Evolutionary conservation across 805 yeast genomes (phyloP).

Genomic region (Ogataea dorogensis): DNA sequence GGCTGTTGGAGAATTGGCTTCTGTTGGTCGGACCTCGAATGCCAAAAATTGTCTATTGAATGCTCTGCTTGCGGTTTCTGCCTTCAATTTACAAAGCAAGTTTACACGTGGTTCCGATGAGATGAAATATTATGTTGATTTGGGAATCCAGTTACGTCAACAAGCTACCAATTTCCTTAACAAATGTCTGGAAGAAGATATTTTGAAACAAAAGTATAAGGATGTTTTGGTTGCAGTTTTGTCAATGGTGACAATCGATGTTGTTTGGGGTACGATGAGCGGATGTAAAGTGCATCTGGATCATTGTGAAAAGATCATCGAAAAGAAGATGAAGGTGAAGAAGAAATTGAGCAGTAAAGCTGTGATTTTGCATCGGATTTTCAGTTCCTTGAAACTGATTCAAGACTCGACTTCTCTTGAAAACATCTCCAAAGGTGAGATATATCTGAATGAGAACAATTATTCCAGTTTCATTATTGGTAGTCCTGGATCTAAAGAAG

Average conservation of each 20-base stretch:
- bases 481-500: slow-evolving; percentile 25
- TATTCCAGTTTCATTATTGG: slow-evolving; percentile 35
- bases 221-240: slow-evolving; percentile 80
- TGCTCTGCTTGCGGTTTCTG: slow-evolving; percentile 77
- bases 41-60: slow-evolving; percentile 77
- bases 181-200: slow-evolving; percentile 52
- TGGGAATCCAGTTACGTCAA: slow-evolving; percentile 71
- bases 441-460: slow-evolving; percentile 36
- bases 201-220: slow-evolving; percentile 66
- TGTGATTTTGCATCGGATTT: slow-evolving; percentile 70
- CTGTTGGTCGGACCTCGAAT: slow-evolving; percentile 68
- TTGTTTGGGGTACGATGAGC: slow-evolving; percentile 88
- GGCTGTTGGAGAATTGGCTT: slow-evolving; percentile 79
- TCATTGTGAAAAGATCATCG: slow-evolving; percentile 74
- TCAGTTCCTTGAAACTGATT: slow-evolving; percentile 67
- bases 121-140: slow-evolving; percentile 65
- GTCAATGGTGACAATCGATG: slow-evolving; percentile 85
- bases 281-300: slow-evolving; percentile 75
- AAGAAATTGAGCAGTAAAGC: slow-evolving; percentile 74
- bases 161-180: slow-evolving; percentile 72
- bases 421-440: slow-evolving; percentile 34
- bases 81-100: slow-evolving; percentile 75
- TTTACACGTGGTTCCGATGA: slow-evolving; percentile 64
- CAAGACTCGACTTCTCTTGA: slow-evolving; percentile 70
- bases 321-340: slow-evolving; percentile 63